These are phyloP conservation scores for Lachnellula hyalina DNA, from an alignment of 2,329 filamentous ascomycete species.

Conservation along the genomic window DNA sequence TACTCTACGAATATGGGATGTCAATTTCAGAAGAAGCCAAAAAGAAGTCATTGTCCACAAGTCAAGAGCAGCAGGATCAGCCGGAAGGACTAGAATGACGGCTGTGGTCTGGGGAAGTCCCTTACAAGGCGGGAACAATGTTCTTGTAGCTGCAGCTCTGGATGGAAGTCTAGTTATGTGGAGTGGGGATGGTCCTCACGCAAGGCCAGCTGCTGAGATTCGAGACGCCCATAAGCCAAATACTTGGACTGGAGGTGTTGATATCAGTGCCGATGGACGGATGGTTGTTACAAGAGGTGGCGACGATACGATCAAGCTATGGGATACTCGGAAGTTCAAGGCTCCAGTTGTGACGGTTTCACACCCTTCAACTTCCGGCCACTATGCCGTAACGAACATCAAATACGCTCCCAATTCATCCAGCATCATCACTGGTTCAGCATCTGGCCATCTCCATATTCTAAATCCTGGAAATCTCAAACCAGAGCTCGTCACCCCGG, in stretches of 20 bases:
- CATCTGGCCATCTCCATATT: conserved; percentile 81
- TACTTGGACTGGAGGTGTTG: conserved; percentile 89
- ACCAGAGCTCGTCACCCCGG: conserved; percentile 76
- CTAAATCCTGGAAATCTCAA: conserved; percentile 87
- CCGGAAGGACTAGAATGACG: conserved; percentile 90
- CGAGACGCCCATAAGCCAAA: conserved; percentile 73
- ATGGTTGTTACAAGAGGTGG: conserved; percentile 88
- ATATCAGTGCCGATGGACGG: conserved; percentile 84
- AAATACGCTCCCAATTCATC: conserved; percentile 79
- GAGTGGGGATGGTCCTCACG: conserved; percentile 80
- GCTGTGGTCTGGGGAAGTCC: conserved; percentile 80
- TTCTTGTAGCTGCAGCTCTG: conserved; percentile 76
- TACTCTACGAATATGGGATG: conserved; percentile 93
- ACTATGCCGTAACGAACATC: conserved; percentile 82
- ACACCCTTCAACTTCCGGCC: conserved; percentile 75
- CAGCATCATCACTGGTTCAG: conserved; percentile 84
- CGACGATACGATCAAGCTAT: conserved; percentile 89
- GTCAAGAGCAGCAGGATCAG: conserved; percentile 79
- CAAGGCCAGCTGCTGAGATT: conserved; percentile 76
- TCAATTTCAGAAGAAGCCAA: conserved; percentile 84
- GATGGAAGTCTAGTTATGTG: conserved; percentile 93
- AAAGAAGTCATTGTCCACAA: conserved; percentile 96
- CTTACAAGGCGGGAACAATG: conserved; percentile 68
- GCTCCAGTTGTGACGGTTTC: conserved; percentile 73
- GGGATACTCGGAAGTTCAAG: conserved; percentile 96